Percentiles rank a stretch among this genome's conserved stretches.
These are phyloP conservation scores for Debaryomyces nepalensis DNA, from an alignment of 1,139 yeast genomes.

Conservation along the genomic window DNA sequence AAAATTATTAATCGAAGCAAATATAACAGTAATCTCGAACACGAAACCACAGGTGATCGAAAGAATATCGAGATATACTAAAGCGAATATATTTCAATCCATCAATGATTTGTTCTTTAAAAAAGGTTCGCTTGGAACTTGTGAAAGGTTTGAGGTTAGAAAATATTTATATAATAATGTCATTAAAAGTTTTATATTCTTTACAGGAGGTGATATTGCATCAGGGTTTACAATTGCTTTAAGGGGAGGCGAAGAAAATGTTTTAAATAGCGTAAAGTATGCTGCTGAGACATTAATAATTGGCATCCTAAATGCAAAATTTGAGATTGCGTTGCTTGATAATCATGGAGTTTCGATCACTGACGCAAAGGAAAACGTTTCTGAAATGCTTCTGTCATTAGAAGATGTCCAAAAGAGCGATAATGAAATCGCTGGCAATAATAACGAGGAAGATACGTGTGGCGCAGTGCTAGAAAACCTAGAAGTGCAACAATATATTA, in stretches of 20 bases:
- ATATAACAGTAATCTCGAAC: constrained; percentile 77
- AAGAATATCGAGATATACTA: constrained; percentile 77
- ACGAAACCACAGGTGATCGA: constrained; percentile 84
- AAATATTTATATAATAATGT: constrained; percentile 59
- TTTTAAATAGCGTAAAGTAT: constrained; percentile 69
- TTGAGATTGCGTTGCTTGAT: constrained; percentile 80
- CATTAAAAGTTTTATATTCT: constrained; percentile 73
- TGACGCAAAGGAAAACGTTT: constrained; percentile 19
- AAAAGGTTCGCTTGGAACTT: constrained; percentile 68
- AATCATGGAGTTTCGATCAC: constrained; percentile 66
- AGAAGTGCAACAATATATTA: constrained; percentile 53
- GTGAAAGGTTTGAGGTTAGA: constrained; percentile 72
- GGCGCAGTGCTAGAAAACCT: constrained; percentile 31
- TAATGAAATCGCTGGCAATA: constrained; percentile 16
- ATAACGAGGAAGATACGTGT: constrained; percentile 10
- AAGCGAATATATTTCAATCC: constrained; percentile 71
- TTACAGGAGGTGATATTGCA: constrained; percentile 75
- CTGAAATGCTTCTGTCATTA: constrained; percentile 12
- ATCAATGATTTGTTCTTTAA: constrained; percentile 54
- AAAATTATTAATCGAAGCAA: constrained; percentile 69
- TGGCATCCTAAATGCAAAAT: constrained; percentile 72
- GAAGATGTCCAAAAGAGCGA: constrained; percentile 16
- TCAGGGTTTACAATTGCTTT: constrained; percentile 83
- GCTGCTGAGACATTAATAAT: constrained; percentile 82
- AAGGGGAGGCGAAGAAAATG: constrained; percentile 71